Conservation (phyloP, 2,329 filamentous ascomycete species). For the Clonostachys rosea region DNA sequence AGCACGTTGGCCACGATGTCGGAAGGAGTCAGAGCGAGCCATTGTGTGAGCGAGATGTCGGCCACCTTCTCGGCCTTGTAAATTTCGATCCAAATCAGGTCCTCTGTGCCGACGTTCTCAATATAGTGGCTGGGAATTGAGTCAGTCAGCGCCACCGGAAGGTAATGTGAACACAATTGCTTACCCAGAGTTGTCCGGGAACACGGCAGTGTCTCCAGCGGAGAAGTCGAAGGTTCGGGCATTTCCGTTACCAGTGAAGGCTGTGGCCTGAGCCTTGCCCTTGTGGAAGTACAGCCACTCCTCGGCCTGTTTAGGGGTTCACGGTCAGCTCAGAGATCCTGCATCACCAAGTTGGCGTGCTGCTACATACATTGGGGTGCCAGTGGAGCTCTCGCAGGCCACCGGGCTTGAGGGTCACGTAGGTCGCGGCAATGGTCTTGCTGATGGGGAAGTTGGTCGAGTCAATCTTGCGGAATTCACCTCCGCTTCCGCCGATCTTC, state of each 20-base stretch:
- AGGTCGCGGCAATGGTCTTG: conserved; percentile 60
- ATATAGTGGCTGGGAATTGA: conserved; percentile 52
- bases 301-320: conserved; percentile 40
- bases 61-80: conserved; percentile 64
- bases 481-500: conserved; percentile 55
- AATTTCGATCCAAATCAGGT: conserved; percentile 64
- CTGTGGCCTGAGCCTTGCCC: conserved; percentile 56
- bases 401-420: conserved; percentile 59
- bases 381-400: conserved; percentile 64
- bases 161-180: conserved; percentile 7
- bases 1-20: conserved; percentile 57
- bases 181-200: conserved; percentile 58
- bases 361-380: conserved; percentile 57
- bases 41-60: conserved; percentile 64
- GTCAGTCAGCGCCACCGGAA: background rate
- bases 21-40: conserved; percentile 62
- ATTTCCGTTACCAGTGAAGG: conserved; percentile 57
- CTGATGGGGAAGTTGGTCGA: conserved; percentile 62
- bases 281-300: conserved; percentile 70
- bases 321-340: background rate
- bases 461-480: conserved; percentile 60
- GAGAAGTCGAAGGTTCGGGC: conserved; percentile 64
- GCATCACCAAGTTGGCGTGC: background rate
- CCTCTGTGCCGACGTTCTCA: conserved; percentile 61
- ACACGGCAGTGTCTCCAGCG: conserved; percentile 63